Evolutionary conservation across 2,329 filamentous ascomycete species (phyloP), one percentile per base, ranked within the genome.

Genomic region (Cercospora sojina): DNA sequence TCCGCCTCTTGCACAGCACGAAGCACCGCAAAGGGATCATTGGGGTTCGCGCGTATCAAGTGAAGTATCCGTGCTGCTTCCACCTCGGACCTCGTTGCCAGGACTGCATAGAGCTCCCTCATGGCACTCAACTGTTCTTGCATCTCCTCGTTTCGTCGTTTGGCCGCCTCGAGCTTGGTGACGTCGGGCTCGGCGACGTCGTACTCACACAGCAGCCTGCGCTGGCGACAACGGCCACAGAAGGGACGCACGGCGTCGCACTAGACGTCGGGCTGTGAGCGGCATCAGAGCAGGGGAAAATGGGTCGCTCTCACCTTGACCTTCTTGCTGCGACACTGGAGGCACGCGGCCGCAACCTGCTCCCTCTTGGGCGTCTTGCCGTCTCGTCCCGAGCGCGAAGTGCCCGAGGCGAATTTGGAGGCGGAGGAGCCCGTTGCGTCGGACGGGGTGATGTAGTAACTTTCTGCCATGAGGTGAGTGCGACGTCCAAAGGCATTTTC

Each of bases 1-100:
- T 64, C 62, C 13, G 62, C 62, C 38, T 64, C 62, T 49, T 59
- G 62, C n/a, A 64, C 57, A 25, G 53, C 53, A 51, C 62, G 62
- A 16, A 64, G 53, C 53, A 64, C 53, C 6, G 62, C 53, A 35
- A 64, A 64, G 29, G 62, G 62, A n/a, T 64, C 62, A 23, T 58
- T 29, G 18, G 60, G 49, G 29, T 64, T 32, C 16, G 62, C 53
- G 6, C 62, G 53, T 23, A 64, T 64, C 53, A 58, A 35, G 25
- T 49, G 38, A 18, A 64, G 53, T 29, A 64, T 64, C n/a, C 43
- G 53, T 38, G 41, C 41, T 12, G 62, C 62, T 43, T 64, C 62
- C 29, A 38, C 53, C 29, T 58, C 53, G 18, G 53, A 20, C 41
- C 62, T 58, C 27, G 35, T 47, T 16, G 53, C 41, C 53, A 64